Conservation (phyloP, 176 grass and related monocot species). For the Echinochloa phyllopogon region DNA sequence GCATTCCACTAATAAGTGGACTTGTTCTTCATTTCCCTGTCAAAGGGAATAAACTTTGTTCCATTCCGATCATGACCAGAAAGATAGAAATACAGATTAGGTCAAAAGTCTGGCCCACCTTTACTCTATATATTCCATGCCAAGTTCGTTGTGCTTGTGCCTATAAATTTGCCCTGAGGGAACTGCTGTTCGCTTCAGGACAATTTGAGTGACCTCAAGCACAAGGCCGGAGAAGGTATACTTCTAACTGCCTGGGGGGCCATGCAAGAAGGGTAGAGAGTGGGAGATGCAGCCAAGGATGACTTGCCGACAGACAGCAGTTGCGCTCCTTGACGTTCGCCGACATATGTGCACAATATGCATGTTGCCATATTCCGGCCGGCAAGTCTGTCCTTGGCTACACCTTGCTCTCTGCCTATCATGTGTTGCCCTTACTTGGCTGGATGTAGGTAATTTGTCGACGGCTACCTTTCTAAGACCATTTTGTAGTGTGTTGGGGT, state of each 20-base stretch:
- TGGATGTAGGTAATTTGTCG: too few relatives aligned
- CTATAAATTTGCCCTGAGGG: neutral
- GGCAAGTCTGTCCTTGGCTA: constrained; percentile 53
- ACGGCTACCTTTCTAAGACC: too few relatives aligned
- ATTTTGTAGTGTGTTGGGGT: too few relatives aligned
- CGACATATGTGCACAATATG: too few relatives aligned
- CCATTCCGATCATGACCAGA: neutral
- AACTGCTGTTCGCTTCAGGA: neutral
- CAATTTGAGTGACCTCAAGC: neutral
- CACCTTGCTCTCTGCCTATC: constrained; percentile 40
- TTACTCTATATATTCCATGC: neutral
- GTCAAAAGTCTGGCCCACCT: constrained; percentile 17
- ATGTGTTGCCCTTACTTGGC: constrained; percentile 16
- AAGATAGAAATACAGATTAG: neutral
- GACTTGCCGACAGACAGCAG: neutral
- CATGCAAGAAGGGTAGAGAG: constrained; percentile 11
- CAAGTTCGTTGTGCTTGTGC: neutral
- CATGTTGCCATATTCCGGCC: neutral
- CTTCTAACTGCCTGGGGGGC: neutral
- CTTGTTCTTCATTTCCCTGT: neutral
- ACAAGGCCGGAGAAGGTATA: neutral
- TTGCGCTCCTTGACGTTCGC: too few relatives aligned
- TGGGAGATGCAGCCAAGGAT: constrained; percentile 30
- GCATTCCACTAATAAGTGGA: neutral
- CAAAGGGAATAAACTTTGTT: neutral